These are phyloP conservation scores for Fusarium dimerum DNA, from an alignment of 2,329 filamentous ascomycete species.

Conservation along the genomic window DNA sequence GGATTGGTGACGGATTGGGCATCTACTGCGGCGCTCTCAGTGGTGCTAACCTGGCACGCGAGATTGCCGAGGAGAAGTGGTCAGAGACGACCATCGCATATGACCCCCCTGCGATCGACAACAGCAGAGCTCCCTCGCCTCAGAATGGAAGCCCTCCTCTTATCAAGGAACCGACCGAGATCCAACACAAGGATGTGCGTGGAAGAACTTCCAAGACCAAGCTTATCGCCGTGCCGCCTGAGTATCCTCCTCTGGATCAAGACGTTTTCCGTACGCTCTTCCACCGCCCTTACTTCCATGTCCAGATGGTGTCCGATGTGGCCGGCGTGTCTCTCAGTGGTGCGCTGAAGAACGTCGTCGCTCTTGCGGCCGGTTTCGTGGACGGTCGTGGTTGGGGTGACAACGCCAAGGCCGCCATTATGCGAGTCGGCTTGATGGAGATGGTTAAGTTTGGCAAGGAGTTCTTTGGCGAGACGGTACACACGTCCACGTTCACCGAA, in stretches of 20 bases:
- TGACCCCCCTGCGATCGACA: slow-evolving; percentile 84
- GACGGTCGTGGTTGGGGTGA: slow-evolving; percentile 96
- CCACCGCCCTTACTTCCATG: slow-evolving; percentile 96
- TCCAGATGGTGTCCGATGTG: slow-evolving; percentile 91
- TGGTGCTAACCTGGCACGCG: slow-evolving; percentile 92
- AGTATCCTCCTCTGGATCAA: slow-evolving; percentile 87
- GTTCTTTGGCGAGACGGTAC: slow-evolving; percentile 84
- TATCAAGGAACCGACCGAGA: slow-evolving; percentile 54
- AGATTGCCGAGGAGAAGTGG: slow-evolving; percentile 95
- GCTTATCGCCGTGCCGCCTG: slow-evolving; percentile 73
- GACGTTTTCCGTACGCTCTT: slow-evolving; percentile 81
- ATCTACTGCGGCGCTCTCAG: slow-evolving; percentile 97
- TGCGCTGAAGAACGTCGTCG: slow-evolving; percentile 95
- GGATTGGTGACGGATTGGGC: slow-evolving; percentile 84
- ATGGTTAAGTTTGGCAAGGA: slow-evolving; percentile 95
- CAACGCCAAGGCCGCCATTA: slow-evolving; percentile 97
- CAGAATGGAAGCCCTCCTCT: slow-evolving; percentile 50
- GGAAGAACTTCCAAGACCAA: slow-evolving; percentile 68
- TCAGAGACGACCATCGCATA: slow-evolving; percentile 97
- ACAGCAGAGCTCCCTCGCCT: slow-evolving; percentile 67
- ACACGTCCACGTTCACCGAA: slow-evolving; percentile 89
- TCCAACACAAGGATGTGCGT: slow-evolving; percentile 68
- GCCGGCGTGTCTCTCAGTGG: slow-evolving; percentile 93
- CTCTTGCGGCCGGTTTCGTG: slow-evolving; percentile 90
- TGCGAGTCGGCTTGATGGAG: slow-evolving; percentile 93